Evolutionary conservation across 805 yeast genomes (phyloP), one percentile per base, ranked within the genome.

Genomic region (Metschnikowia reukaufii): DNA sequence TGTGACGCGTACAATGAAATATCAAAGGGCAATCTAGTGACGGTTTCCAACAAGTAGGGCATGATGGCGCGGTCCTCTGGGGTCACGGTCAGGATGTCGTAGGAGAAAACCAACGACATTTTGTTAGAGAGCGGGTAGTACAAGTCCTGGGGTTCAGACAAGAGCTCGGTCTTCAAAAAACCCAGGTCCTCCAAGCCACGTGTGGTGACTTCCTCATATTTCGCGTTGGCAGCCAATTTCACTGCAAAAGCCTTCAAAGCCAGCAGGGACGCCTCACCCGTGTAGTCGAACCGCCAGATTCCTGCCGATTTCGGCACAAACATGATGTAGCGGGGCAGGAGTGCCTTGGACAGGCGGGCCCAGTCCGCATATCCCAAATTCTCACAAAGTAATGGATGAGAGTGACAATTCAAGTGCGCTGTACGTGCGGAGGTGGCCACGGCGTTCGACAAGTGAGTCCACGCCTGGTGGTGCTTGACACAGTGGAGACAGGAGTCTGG

Each of bases 41-140:
- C 65, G 10, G 81, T 81, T 45, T 83, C 86, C 36, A 83, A 62
- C 36, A 87, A 55, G 54, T 83, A 77, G 5, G 84, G 82, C 48
- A 87, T 66, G 4, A 85, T 63, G 23, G 77, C 77, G 52, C 74
- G 76, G 63, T 87, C 94, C 59, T 87, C 94, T 2, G 71, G 72
- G 1, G 81, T 71, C 4, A 68, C 67, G 0, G 79, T 68, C 16
- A 74, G 72, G n/a, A 65, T 64, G 47, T 82, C 83, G 57, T 74
- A 79, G 39, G 72, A 66, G 52, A 76, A 83, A 4, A 84, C 73
- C 51, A 84, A 77, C 0, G 82, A 72, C 2, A 83, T 66, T 49
- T 64, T 65, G 55, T 66, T 65, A 32, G 72, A 49, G 46, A 70
- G 57, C 62, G 58, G 83, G 66, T 73, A 61, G 52, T 57, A 60